Evolutionary conservation across 1,139 yeast genomes (phyloP).

Genomic region (Scheffersomyces cryptocercus): DNA sequence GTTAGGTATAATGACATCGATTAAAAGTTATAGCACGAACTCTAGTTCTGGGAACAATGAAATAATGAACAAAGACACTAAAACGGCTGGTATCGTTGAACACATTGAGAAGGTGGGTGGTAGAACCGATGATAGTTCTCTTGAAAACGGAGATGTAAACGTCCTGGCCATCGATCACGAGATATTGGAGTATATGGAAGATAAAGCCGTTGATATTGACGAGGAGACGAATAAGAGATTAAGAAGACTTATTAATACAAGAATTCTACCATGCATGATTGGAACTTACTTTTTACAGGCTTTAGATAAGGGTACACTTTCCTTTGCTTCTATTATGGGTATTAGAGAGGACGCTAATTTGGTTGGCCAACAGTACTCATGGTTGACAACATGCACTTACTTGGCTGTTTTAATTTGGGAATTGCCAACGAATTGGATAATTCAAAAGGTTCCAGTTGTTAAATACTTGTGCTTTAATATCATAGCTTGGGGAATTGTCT

Average conservation of each 20-base stretch:
- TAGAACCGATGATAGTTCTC: neutral
- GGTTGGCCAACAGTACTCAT: conserved; percentile 40
- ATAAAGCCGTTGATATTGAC: conserved; percentile 21
- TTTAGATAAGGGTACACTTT: conserved; percentile 39
- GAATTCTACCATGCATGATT: conserved; percentile 15
- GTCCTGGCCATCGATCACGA: neutral
- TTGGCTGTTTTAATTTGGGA: conserved; percentile 1
- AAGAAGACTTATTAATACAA: conserved; percentile 17
- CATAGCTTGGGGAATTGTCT: conserved; percentile 1
- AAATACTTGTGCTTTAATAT: neutral
- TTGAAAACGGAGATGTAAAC: neutral
- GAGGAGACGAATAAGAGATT: conserved; percentile 21
- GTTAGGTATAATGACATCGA: neutral
- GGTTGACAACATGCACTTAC: conserved; percentile 25
- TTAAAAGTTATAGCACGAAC: neutral
- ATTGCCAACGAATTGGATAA: conserved; percentile 1
- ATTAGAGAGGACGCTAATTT: conserved; percentile 33
- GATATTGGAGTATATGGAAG: conserved; percentile 17
- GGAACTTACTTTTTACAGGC: conserved; percentile 17
- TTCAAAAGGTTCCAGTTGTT: conserved; percentile 1
- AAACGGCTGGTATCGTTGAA: neutral
- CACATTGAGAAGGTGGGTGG: neutral
- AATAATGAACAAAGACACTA: neutral
- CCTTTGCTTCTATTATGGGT: conserved; percentile 46
- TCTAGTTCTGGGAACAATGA: neutral